Percentiles rank a stretch among this genome's conserved stretches.
Evolutionary conservation across 1,139 yeast genomes (phyloP).

Genomic region (Insectozyma bohioensis): DNA sequence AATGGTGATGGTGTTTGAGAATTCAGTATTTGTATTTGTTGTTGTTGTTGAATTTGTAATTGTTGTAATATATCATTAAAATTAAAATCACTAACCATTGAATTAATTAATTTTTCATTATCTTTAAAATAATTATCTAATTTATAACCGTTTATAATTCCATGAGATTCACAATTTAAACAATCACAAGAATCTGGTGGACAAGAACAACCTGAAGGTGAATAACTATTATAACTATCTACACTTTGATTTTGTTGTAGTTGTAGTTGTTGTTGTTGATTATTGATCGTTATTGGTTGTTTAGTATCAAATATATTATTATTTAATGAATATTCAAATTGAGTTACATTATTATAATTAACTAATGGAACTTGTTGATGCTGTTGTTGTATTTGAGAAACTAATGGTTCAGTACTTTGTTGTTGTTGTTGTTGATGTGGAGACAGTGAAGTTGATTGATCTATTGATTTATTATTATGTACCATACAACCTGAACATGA

Average conservation of each 20-base stretch:
- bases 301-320: too few species aligned
- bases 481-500: constrained; percentile 48
- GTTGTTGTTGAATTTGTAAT: too few species aligned
- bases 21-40: too few species aligned
- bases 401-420: too few species aligned
- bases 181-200: constrained; percentile 49
- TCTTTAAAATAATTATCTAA: constrained; percentile 34
- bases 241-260: too few species aligned
- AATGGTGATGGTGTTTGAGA: too few species aligned
- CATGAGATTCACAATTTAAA: constrained; percentile 54
- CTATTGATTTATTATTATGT: constrained; percentile 31
- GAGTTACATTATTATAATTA: constrained; percentile 3
- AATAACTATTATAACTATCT: too few species aligned
- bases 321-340: constrained; percentile 1
- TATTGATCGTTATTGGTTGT: too few species aligned
- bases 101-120: constrained; percentile 10
- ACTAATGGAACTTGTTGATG: constrained; percentile 2
- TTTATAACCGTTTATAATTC: constrained; percentile 50
- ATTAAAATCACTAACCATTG: constrained; percentile 8
- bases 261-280: too few species aligned
- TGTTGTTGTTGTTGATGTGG: constrained; percentile 3
- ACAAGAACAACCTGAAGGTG: constrained; percentile 35
- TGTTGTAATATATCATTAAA: constrained; percentile 8
- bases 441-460: constrained; percentile 1
- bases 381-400: not conserved